Evolutionary conservation across 139 green algal species (phyloP).

Genomic region (Haematococcus lacustris): DNA sequence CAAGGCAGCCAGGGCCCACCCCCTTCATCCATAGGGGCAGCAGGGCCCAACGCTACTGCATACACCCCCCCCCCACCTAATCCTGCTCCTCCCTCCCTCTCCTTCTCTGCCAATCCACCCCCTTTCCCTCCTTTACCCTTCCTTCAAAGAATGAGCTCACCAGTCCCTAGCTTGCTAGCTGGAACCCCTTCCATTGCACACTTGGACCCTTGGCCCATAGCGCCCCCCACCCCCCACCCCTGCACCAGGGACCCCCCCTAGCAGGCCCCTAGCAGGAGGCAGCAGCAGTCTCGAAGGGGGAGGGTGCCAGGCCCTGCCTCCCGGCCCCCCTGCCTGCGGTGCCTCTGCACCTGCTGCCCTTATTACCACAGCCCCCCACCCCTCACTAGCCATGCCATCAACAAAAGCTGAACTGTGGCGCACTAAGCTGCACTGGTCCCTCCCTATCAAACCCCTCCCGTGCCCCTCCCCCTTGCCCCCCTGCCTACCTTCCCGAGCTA

Average conservation of each 20-base stretch:
- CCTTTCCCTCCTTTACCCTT: too few relatives aligned
- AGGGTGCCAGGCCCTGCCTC: too few relatives aligned
- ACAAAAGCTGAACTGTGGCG: background rate
- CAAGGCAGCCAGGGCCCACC: background rate
- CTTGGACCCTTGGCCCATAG: background rate
- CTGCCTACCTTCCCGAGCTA: too few relatives aligned
- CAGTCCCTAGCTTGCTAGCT: background rate
- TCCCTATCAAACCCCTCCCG: slow-evolving; percentile 13
- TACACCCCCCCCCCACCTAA: background rate
- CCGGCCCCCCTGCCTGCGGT: too few relatives aligned
- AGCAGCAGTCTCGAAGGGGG: too few relatives aligned
- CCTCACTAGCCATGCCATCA: background rate
- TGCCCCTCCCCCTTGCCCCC: background rate
- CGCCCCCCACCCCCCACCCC: too few relatives aligned
- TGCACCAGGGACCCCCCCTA: too few relatives aligned
- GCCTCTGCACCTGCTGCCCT: background rate
- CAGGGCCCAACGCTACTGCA: too few relatives aligned
- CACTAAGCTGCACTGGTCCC: background rate
- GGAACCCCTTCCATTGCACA: background rate
- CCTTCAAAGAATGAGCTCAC: too few relatives aligned
- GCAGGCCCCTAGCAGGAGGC: too few relatives aligned
- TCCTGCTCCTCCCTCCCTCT: background rate
- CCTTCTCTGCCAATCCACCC: background rate
- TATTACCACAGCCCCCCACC: background rate
- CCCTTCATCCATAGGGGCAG: background rate